A percentile compares a stretch with the other conserved stretches of the same genome.
Conservation (phyloP, 2,329 filamentous ascomycete genomes). For the Aspergillus persii region DNA sequence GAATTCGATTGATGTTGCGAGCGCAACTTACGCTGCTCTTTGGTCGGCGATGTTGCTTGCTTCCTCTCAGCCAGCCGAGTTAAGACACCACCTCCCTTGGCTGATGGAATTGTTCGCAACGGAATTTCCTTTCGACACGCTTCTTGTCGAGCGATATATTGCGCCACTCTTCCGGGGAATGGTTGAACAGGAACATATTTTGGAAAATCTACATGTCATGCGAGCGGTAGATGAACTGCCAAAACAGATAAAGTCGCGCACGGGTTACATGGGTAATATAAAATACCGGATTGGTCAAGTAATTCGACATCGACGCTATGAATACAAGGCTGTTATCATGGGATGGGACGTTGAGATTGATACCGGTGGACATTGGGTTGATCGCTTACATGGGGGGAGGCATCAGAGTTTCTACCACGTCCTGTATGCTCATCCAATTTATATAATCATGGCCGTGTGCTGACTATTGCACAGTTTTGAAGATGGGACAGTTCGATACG, state of each 20-base stretch:
- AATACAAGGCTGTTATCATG: slow-evolving; percentile 76
- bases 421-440: slow-evolving; percentile 60
- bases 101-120: slow-evolving; percentile 64
- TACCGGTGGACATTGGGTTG: slow-evolving; percentile 62
- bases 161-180: slow-evolving; percentile 57
- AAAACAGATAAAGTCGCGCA: slow-evolving; percentile 45
- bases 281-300: slow-evolving; percentile 75
- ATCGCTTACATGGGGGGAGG: slow-evolving; percentile 57
- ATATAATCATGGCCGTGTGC: slow-evolving; percentile 2
- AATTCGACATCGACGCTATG: slow-evolving; percentile 77
- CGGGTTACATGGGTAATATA: slow-evolving; percentile 45
- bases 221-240: slow-evolving; percentile 56
- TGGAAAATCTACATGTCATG: slow-evolving; percentile 56
- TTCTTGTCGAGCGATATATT: slow-evolving; percentile 67
- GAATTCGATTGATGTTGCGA: slow-evolving; percentile 53
- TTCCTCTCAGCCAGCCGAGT: slow-evolving; percentile 46
- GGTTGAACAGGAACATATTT: slow-evolving; percentile 54
- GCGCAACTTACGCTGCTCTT: slow-evolving; percentile 68
- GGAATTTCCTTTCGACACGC: slow-evolving; percentile 68
- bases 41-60: slow-evolving; percentile 66
- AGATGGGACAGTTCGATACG: slow-evolving; percentile 68
- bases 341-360: slow-evolving; percentile 73
- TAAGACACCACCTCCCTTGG: slow-evolving; percentile 62
- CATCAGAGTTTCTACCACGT: slow-evolving; percentile 80
- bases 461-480: slow-evolving; percentile 52